phyloP scores from a whole-genome alignment of 441 rosid species.

The Pelargonium australe region DNA sequence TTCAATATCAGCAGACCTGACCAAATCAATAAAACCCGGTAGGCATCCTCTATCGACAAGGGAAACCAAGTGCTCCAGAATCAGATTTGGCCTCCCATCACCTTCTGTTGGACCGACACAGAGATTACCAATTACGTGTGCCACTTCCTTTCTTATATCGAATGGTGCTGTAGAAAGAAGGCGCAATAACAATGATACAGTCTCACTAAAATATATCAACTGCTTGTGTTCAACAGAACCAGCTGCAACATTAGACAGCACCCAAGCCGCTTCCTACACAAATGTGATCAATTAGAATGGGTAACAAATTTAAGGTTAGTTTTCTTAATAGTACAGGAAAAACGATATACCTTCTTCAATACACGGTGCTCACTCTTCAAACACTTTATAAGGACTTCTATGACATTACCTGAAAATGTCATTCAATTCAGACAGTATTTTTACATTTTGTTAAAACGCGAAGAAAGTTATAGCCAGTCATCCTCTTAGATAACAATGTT shows the following conservation, averaged over 20 bases:
- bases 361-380: slow-evolving; percentile 88
- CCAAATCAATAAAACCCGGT: slow-evolving; percentile 68
- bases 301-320: not conserved
- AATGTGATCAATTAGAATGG: slow-evolving; percentile 8
- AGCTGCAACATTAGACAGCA: slow-evolving; percentile 87
- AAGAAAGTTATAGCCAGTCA: slow-evolving; percentile 17
- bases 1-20: slow-evolving; percentile 74
- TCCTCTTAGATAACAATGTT: slow-evolving; percentile 13
- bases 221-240: slow-evolving; percentile 84
- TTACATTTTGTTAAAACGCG: not conserved
- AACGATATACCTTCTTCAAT: slow-evolving; percentile 64
- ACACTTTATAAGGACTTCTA: slow-evolving; percentile 69
- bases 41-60: slow-evolving; percentile 75
- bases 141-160: slow-evolving; percentile 84
- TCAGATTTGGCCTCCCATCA: slow-evolving; percentile 53
- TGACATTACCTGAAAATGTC: slow-evolving; percentile 46
- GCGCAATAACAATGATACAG: slow-evolving; percentile 51
- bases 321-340: slow-evolving; percentile 8
- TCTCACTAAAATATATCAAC: slow-evolving; percentile 61
- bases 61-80: slow-evolving; percentile 63
- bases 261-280: slow-evolving; percentile 93
- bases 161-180: slow-evolving; percentile 74
- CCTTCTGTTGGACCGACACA: slow-evolving; percentile 72
- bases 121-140: slow-evolving; percentile 84
- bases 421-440: slow-evolving; percentile 19